Base-by-base conservation (phyloP, 495 filamentous ascomycete genomes). In the Parathielavia hyrcaniae region DNA sequence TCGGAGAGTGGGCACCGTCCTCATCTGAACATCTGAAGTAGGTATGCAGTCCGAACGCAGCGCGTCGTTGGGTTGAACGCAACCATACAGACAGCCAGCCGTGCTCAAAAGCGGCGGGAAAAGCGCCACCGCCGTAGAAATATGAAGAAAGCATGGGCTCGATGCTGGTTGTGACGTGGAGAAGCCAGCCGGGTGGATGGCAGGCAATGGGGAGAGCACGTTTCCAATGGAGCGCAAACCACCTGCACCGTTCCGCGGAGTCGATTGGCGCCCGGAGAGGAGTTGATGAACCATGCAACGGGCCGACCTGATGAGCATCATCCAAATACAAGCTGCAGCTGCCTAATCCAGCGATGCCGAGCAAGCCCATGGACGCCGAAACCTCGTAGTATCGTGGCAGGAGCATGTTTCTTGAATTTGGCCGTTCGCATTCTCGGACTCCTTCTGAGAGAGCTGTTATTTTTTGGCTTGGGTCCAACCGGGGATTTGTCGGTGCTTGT, bases 341-440 rank as follows among this genome's bases (percentile, higher is more conserved):
- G 52, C 60, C 60, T 62, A 62, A 58, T 62, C 46, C 13, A 55
- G 60, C 56, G 50, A 58, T 40, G 38, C 60, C 60, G 55, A 58
- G 55, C 54, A 54, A 43, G 51, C 43, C 2, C 50, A 12, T 35
- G 50, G 47, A 45, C 47, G 39, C 38, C 10, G 17, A n/a, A 53
- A 17, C n/a, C n/a, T n/a, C n/a, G n/a, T n/a, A n/a, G n/a, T n/a
- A n/a, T 40, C 30, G n/a, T 55, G 13, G 14, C 16, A 35, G 12
- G 17, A 12, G 16, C 39, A 1, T 19, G 14, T 8, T 11, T 50
- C 14, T 16, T 16, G n/a, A 32, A 13, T 11, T 38, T 8, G 35
- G 9, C 35, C 17, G 45, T 30, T 13, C 12, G 30, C 23, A 30
- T 30, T 47, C 22, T 30, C 26, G 6, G 26, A 6, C 26, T 30